Conservation (phyloP, 1,284 basidiomycete genomes). For the Sanghuangporus baumii region DNA sequence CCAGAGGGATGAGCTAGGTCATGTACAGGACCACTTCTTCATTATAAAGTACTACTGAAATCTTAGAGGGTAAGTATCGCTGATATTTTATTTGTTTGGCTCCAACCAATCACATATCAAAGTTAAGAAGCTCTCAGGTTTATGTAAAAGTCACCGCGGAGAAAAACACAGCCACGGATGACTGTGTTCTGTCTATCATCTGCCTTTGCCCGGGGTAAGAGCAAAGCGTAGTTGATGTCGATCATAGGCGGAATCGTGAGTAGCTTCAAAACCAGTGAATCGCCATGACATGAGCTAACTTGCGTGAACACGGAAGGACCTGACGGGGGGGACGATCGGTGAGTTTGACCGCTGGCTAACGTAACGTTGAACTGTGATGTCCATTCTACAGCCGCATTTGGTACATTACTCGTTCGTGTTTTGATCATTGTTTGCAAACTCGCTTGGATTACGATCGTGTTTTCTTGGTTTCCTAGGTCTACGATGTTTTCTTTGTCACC, state of each 20-base stretch:
- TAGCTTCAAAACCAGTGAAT: not conserved
- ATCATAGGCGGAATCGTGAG: conserved; percentile 15
- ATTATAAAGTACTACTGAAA: too few relatives aligned
- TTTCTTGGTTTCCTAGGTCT: not conserved
- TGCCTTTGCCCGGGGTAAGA: not conserved
- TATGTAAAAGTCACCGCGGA: not conserved
- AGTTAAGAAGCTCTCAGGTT: not conserved
- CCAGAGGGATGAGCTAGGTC: too few relatives aligned
- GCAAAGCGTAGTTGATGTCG: conserved; percentile 2
- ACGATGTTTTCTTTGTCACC: conserved; percentile 16
- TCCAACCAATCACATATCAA: not conserved
- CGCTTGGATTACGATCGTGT: not conserved
- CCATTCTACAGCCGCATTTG: conserved; percentile 8
- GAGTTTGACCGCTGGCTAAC: not conserved
- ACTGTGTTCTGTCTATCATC: not conserved
- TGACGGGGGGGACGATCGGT: conserved; percentile 14
- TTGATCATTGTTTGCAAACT: not conserved
- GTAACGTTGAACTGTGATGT: not conserved
- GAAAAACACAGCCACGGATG: not conserved
- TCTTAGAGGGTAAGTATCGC: too few relatives aligned
- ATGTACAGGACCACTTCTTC: too few relatives aligned
- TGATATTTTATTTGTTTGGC: too few relatives aligned
- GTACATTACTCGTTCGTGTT: conserved; percentile 10
- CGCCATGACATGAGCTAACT: not conserved
- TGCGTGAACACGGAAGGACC: conserved; percentile 5